A percentile compares a stretch with the other conserved stretches of the same genome.
phyloP scores from a whole-genome alignment of 78 protist species.

The Chrysochromulina parva region DNA sequence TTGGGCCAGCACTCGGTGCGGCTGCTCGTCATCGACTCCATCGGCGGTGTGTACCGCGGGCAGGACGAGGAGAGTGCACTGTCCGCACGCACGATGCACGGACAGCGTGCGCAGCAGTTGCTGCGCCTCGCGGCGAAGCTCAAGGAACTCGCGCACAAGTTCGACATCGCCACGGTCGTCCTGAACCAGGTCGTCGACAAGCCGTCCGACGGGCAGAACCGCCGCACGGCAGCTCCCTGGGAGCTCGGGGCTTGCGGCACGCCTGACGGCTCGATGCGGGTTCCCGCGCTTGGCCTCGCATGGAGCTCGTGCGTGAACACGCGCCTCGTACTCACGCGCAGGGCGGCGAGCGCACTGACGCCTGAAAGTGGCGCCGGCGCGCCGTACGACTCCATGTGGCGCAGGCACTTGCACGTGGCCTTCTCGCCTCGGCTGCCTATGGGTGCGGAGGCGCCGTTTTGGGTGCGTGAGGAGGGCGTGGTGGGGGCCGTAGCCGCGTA shows the following conservation, averaged over 20 bases:
- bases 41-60: constrained; percentile 19
- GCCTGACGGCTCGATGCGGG: not conserved
- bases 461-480: too few species aligned
- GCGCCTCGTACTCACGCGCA: not conserved
- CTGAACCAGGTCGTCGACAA: constrained; percentile 26
- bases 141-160: not conserved
- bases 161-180: not conserved
- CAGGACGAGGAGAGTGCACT: not conserved
- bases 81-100: not conserved
- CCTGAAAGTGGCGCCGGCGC: too few species aligned
- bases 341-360: not conserved
- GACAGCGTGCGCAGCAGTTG: not conserved
- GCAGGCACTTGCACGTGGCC: too few species aligned
- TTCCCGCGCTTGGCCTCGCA: constrained; percentile 23
- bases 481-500: too few species aligned
- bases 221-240: not conserved
- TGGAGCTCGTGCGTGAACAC: constrained; percentile 6
- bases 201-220: not conserved
- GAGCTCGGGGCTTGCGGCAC: not conserved
- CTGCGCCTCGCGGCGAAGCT: not conserved
- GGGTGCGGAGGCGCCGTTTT: too few species aligned
- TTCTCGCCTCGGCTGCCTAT: too few species aligned
- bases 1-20: not conserved
- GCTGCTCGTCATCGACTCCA: constrained; percentile 39
- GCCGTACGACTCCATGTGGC: too few species aligned